Base-by-base conservation (phyloP, 768 basidiomycete species). In the Suillus subluteus region DNA sequence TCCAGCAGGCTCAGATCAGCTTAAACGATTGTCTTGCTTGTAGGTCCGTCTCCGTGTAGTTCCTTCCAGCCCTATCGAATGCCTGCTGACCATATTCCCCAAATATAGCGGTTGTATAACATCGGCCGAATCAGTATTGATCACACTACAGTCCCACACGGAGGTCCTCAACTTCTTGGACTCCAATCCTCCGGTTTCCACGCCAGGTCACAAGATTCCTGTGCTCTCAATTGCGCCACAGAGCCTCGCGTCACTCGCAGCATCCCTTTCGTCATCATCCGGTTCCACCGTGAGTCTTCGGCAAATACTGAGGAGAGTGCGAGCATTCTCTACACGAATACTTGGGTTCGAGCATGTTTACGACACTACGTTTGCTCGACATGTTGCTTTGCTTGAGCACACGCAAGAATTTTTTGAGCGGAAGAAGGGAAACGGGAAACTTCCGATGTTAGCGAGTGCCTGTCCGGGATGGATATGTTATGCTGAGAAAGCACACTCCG, bases 391-490 rank as follows among this genome's bases (percentile, higher is more conserved):
- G 26, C 82, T 84, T 30, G 97, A 99, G 71, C 94, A 96, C 67
- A 81, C 87, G 4, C 81, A 79, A 30, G 98, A 99, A 76, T 97
- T 93, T 74, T 72, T 83, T 64, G 95, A 97, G 73, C 86, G 95
- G 26, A 86, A 73, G 74, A 78, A 46, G 72, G 78, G 44, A n/a
- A 69, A 71, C 32, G 76, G 78, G 1, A 79, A 81, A 64, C 78
- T 98, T 35, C 98, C 98, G 0, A 96, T 99, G 89, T 82, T 99
- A 32, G 91, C 95, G 5, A 96, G 95, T 71, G 95, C 98, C 18
- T 99, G 98, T 79, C 98, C 98, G 0, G 98, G 98, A 18, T 99
- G 98, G 98, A 92, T 99, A 65, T 99, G 98, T 76, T 99, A 99
- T 76, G 97, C 96, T 21, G 98, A 99, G 79, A 99, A 99, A 82